These are phyloP conservation scores for Kurtzmaniella quercitrusa DNA, from an alignment of 1,139 yeast genomes.

Conservation along the genomic window DNA sequence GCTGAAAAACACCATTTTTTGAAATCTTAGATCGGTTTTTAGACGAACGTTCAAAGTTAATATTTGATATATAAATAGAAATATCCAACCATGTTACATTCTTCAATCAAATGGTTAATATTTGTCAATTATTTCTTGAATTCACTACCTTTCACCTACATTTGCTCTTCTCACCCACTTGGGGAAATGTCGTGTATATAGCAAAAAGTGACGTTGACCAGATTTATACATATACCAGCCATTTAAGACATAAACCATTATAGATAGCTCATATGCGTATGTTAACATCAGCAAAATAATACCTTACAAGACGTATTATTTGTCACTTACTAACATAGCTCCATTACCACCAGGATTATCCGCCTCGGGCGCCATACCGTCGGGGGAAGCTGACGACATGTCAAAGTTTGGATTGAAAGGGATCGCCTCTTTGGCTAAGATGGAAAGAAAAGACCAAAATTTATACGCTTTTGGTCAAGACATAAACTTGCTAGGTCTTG, in stretches of 20 bases:
- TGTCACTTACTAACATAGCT: slow-evolving; percentile 3
- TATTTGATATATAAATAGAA: too few relatives aligned
- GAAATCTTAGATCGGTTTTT: too few relatives aligned
- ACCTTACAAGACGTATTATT: background rate
- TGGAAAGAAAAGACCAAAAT: slow-evolving; percentile 64
- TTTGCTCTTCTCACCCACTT: background rate
- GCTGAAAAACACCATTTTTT: background rate
- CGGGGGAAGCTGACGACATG: slow-evolving; percentile 24
- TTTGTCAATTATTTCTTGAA: background rate
- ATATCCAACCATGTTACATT: background rate
- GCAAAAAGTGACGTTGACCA: background rate
- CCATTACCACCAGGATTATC: slow-evolving; percentile 12
- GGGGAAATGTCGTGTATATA: background rate
- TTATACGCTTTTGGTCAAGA: slow-evolving; percentile 84
- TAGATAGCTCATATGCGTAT: slow-evolving; percentile 1
- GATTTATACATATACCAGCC: background rate
- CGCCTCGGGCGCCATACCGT: slow-evolving; percentile 5
- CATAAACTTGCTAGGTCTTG: slow-evolving; percentile 68
- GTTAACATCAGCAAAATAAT: background rate
- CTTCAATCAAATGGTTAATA: background rate
- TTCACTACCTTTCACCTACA: background rate
- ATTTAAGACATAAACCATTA: background rate
- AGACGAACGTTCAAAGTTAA: too few relatives aligned
- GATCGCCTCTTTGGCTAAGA: slow-evolving; percentile 59
- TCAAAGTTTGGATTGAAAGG: slow-evolving; percentile 76